Base-by-base conservation (phyloP, 1,284 basidiomycete genomes). In the Fomitopsis palustris region DNA sequence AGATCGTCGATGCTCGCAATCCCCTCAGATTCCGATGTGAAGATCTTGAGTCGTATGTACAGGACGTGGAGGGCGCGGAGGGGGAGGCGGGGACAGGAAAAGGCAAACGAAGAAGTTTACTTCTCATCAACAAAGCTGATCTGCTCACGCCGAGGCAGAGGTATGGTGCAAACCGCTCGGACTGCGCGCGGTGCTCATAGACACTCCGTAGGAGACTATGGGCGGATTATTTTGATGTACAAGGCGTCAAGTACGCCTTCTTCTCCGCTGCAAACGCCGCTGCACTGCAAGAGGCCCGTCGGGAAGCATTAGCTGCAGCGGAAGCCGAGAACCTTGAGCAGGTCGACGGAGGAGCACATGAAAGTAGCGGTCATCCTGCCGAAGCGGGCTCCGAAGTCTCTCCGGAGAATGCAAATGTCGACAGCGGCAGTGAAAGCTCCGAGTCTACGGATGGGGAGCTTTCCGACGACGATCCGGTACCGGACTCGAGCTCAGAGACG, bases 41-140 rank as follows among this genome's bases (percentile, higher is more conserved):
- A 66, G 96, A 98, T 77, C 76, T 98, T 49, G 95, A 97, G 67
- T 78, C 80, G 3, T 98, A 98, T 70, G 91, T 98, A 1, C 75
- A 80, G 56, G 93, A 88, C 68, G 85, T 90, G 0, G 92, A 92
- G 69, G 87, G 87, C 14, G 73, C 83, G 9, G 90, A 92, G 70
- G 92, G 89, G 7, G 90, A 91, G 70, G 79, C 82, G 5, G 90
- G 88, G 5, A 90, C 88, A 0, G 92, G 91, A 0, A 85, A 81
- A 65, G 89, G 88, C 10, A 81, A 81, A 70, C 80, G 96, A 67
- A 85, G 80, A 70, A 92, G 83, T 67, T 75, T 99, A 67, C 75
- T 99, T 42, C 81, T 99, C 57, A 93, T 99, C 74, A 99, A 99
- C 76, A 99, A 99, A 76, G 87, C 96, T 3, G 97, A 99, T 78